Conservation (phyloP, 805 yeast species). For the Barnettozyma salicaria region DNA sequence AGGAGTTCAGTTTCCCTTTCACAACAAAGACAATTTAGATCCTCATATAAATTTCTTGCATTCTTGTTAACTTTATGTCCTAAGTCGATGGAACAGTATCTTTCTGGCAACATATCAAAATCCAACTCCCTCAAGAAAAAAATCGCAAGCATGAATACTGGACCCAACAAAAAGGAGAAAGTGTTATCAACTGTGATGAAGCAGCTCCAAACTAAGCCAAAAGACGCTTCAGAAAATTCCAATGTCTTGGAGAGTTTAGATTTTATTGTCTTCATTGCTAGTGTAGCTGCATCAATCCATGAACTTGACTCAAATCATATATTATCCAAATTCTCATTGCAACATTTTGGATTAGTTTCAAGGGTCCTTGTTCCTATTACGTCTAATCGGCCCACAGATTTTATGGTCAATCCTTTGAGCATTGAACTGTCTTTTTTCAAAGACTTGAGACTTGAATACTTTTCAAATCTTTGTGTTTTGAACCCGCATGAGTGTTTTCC, state of each 20-base stretch:
- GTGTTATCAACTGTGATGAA: constrained; percentile 17
- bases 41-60: constrained; percentile 31
- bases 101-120: constrained; percentile 10
- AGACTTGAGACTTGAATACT: constrained; percentile 28
- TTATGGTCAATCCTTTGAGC: constrained; percentile 10
- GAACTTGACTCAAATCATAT: constrained; percentile 23
- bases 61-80: constrained; percentile 31
- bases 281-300: constrained; percentile 29
- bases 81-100: constrained; percentile 24
- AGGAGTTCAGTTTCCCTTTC: constrained; percentile 5
- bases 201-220: constrained; percentile 12
- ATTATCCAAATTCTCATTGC: constrained; percentile 26
- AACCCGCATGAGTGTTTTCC: constrained; percentile 19
- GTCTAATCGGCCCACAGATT: constrained; percentile 14
- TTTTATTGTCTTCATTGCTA: constrained; percentile 28
- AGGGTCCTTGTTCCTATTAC: constrained; percentile 22
- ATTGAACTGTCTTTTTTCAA: constrained; percentile 22
- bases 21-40: constrained; percentile 23
- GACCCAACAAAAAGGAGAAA: constrained; percentile 22
- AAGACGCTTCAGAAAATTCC: constrained; percentile 20
- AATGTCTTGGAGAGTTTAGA: constrained; percentile 26
- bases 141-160: constrained; percentile 17
- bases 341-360: constrained; percentile 17
- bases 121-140: constrained; percentile 20
- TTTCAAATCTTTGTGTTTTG: constrained; percentile 22